Evolutionary conservation across 1,139 yeast species (phyloP), one percentile per base, ranked within the genome.

Genomic region (Candida glucosophila): DNA sequence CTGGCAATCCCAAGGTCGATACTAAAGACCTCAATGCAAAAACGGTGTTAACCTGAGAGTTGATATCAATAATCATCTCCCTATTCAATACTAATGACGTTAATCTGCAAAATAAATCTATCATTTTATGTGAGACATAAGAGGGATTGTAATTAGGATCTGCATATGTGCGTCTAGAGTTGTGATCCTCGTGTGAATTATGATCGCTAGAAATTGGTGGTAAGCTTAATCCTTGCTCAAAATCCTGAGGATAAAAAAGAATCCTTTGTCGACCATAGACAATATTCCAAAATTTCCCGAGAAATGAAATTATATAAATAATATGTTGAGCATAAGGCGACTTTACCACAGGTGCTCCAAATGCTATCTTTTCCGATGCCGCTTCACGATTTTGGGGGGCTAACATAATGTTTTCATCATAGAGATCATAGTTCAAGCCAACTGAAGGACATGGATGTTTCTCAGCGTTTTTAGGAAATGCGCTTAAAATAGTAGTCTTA

Each of bases 181-280:
- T n/a, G n/a, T n/a, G n/a, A 10, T 16, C 8, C 14, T 18, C 19
- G 7, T 15, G 16, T 5, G n/a, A n/a, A 4, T 15, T 12, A 22
- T 14, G 4, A 7, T 14, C 12, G 4, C 12, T 17, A 7, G 12
- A 20, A 8, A 3, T 24, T 28, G 49, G 45, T 8, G 54, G 50
- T 19, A 70, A 43, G 15, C 67, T 55, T 22, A 71, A 45, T 1
- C 77, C 77, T 13, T 49, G 43, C 37, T 71, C 77, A 17, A 72
- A 51, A 36, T 67, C 72, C 32, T 61, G 67, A 8, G 76, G 74
- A 1, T 59, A 55, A 4, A 24, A n/a, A 17, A 13, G 11, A 12
- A 15, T 22, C 8, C 52, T 26, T 17, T 53, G 50, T 14, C 55
- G 51, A 7, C 67, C 31, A 19, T 49, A 49, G 2, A 55, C 28